Evolutionary conservation across 176 grass and related monocot species (phyloP).

Genomic region (Triticum urartu): DNA sequence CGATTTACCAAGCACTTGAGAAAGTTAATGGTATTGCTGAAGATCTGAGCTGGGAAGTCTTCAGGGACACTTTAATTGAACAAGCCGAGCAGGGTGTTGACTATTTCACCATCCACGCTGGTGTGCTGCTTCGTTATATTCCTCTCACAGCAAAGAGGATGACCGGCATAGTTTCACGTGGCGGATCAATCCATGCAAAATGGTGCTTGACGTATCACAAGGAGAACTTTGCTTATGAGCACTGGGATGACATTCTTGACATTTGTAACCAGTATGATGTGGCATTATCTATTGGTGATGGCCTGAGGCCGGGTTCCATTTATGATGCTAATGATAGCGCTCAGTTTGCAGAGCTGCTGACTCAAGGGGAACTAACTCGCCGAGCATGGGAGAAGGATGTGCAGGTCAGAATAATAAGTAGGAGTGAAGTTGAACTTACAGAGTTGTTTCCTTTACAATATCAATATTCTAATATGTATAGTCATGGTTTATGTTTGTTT

Average conservation of each 20-base stretch:
- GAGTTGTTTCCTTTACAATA: slow-evolving; percentile 14
- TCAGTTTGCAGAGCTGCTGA: slow-evolving; percentile 93
- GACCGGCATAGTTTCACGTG: slow-evolving; percentile 98
- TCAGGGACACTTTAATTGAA: slow-evolving; percentile 88
- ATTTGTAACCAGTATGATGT: slow-evolving; percentile 99
- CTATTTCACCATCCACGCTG: slow-evolving; percentile 98
- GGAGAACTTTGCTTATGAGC: slow-evolving; percentile 99
- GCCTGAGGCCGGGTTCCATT: slow-evolving; percentile 90
- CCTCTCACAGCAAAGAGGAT: slow-evolving; percentile 96
- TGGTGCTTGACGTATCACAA: slow-evolving; percentile 96
- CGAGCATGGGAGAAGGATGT: slow-evolving; percentile 99
- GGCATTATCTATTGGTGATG: slow-evolving; percentile 91
- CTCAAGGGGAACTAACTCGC: slow-evolving; percentile 92
- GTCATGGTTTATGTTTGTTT: not conserved
- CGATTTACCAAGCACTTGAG: slow-evolving; percentile 97
- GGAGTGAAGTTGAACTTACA: not conserved
- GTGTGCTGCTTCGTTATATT: slow-evolving; percentile 91
- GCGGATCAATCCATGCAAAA: slow-evolving; percentile 98
- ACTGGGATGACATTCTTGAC: slow-evolving; percentile 98
- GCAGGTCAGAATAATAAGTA: slow-evolving; percentile 55
- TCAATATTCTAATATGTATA: not conserved
- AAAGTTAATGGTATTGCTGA: slow-evolving; percentile 98
- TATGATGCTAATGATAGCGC: slow-evolving; percentile 99
- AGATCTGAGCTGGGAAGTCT: slow-evolving; percentile 88
- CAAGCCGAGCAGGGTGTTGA: slow-evolving; percentile 99